Evolutionary conservation across 1,284 basidiomycete species (phyloP), one percentile per base, ranked within the genome.

Genomic region (Tilletia setariae): DNA sequence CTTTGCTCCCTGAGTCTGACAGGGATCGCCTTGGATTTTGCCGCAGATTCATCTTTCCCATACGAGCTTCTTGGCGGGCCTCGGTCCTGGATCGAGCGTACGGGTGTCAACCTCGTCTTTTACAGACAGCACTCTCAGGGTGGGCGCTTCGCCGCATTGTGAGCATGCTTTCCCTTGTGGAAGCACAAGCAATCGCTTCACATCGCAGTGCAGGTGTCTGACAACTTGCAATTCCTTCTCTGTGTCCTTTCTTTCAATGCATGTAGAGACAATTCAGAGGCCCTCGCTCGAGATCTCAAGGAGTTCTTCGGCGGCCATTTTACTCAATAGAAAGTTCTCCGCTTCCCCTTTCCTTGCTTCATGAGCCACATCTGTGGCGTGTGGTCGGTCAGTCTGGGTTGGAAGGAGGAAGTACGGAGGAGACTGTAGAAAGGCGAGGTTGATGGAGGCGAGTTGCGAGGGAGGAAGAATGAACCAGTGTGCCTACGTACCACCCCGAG

Each of bases 91-190:
- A 11, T 78, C 23, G 4, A 16, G 6, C 65, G 70, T 44, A 70
- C 68, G 30, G 19, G 59, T 1, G 62, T 76, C 65, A 72, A 78
- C 32, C 69, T 70, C 59, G 68, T 72, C 43, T 72, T 44, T 23
- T 70, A 70, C 68, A 70, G 69, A 62, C 59, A 70, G 66, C 75
- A 76, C 62, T 72, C 75, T 4, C 70, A 64, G 43, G 76, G 76
- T 21, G 76, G 76, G 35, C 76, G 77, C 66, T 78, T 78, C 68
- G 76, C 76, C 43, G 76, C 73, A 0, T 56, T 76, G 73, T 76
- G 63, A 75, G 75, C 73, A 0, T n/a, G n/a, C n/a, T 1, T 16
- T 1, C n/a, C 8, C 8, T 8, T 1, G 25, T 1, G 44, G 44
- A 46, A 46, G 19, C 19, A 15, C 44, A 46, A 46, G 13, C n/a